A percentile compares a stretch with the other conserved stretches of the same genome.
These are phyloP conservation scores for Pleoardoris graminearum DNA, from an alignment of 2,329 filamentous ascomycete species.

Conservation along the genomic window DNA sequence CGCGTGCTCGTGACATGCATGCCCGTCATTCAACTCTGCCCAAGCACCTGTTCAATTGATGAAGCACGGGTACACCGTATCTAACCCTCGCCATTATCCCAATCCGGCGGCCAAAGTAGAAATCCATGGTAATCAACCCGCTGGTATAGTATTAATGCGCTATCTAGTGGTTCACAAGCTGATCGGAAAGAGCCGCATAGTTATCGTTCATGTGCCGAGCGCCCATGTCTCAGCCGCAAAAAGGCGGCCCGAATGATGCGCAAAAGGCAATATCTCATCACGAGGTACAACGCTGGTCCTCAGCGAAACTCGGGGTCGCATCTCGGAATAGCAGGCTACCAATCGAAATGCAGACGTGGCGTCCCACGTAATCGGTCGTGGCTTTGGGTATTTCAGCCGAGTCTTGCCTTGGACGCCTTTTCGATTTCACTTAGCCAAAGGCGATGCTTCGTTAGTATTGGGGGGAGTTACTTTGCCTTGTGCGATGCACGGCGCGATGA, in stretches of 20 bases:
- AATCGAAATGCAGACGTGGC: not conserved
- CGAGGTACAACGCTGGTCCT: not conserved
- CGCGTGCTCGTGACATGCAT: too few species aligned
- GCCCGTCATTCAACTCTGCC: too few species aligned
- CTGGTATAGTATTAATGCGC: too few species aligned
- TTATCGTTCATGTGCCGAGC: not conserved
- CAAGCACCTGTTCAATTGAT: too few species aligned
- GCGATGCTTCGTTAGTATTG: not conserved
- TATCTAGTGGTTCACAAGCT: too few species aligned
- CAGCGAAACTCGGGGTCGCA: not conserved
- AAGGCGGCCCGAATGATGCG: not conserved
- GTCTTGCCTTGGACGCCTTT: not conserved
- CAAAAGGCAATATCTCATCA: not conserved
- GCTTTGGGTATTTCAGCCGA: too few species aligned
- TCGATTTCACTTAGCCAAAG: not conserved
- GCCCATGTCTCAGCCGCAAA: constrained; percentile 1
- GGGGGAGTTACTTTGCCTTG: not conserved
- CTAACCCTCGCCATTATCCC: too few species aligned
- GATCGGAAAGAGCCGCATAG: too few species aligned
- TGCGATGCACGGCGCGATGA: too few species aligned
- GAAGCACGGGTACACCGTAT: too few species aligned
- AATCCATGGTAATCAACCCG: too few species aligned
- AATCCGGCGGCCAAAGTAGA: too few species aligned
- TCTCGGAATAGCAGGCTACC: not conserved
- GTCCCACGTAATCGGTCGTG: not conserved